These are phyloP conservation scores for Penicillium odoratum DNA, from an alignment of 495 filamentous ascomycete species.

Conservation along the genomic window DNA sequence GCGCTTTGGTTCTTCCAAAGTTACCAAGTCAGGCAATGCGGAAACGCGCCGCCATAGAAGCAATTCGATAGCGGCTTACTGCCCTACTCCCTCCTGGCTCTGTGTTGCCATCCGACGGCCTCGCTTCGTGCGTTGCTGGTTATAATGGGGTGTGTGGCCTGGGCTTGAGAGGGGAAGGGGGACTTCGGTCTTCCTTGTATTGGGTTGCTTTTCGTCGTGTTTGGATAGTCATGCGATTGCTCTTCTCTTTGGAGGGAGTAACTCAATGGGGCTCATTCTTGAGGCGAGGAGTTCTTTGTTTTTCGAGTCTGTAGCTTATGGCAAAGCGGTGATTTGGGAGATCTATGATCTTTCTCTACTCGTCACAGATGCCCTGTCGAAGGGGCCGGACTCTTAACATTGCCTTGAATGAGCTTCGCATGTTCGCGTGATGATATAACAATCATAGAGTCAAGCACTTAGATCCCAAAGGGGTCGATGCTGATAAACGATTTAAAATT, in stretches of 20 bases:
- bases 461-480: conserved; percentile 61
- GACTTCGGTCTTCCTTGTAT: conserved; percentile 29
- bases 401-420: conserved; percentile 41
- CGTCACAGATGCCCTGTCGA: conserved; percentile 60
- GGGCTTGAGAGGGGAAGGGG: conserved; percentile 41
- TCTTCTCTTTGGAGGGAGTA: conserved; percentile 56
- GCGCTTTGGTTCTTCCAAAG: conserved; percentile 39
- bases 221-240: conserved; percentile 99
- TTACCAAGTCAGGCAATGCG: conserved; percentile 60
- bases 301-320: conserved; percentile 66
- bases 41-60: conserved; percentile 99
- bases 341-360: not conserved
- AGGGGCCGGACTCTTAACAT: conserved; percentile 57
- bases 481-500: conserved; percentile 80
- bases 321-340: conserved; percentile 51
- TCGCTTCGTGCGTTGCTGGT: conserved; percentile 34
- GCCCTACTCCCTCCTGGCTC: conserved; percentile 48
- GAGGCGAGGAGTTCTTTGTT: conserved; percentile 82
- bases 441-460: conserved; percentile 99
- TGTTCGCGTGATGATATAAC: conserved; percentile 91
- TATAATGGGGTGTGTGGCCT: conserved; percentile 43
- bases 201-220: conserved; percentile 80
- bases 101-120: conserved; percentile 35
- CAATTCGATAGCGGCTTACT: conserved; percentile 74
- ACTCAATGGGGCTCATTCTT: conserved; percentile 99